Conservation (phyloP, 2,329 filamentous ascomycete species). For the Sporothrix sp. region DNA sequence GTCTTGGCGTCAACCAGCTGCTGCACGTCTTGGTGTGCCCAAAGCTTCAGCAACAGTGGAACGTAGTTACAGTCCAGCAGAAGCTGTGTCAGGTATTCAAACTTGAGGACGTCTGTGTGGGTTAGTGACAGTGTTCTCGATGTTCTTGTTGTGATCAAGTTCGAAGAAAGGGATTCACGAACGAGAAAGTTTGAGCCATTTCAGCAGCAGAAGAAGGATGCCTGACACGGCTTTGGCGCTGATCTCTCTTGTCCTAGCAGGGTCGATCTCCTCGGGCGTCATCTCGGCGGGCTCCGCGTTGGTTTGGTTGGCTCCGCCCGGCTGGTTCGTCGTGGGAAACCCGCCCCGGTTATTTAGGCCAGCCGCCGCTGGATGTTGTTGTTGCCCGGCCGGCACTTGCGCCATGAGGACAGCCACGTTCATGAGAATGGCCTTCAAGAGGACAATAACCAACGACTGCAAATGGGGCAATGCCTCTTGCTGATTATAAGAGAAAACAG, state of each 20-base stretch:
- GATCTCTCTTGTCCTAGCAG: constrained; percentile 73
- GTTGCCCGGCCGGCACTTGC: constrained; percentile 38
- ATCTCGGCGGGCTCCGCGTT: constrained; percentile 30
- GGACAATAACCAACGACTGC: constrained; percentile 85
- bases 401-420: constrained; percentile 80
- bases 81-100: constrained; percentile 89
- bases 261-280: constrained; percentile 69
- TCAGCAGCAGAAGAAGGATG: constrained; percentile 74
- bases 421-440: constrained; percentile 77
- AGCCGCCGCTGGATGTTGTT: constrained; percentile 34
- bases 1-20: constrained; percentile 77
- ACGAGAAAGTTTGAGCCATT: constrained; percentile 96
- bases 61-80: constrained; percentile 92
- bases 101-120: constrained; percentile 72
- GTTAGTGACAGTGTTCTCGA: background rate
- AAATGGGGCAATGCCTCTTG: constrained; percentile 69
- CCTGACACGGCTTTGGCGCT: constrained; percentile 87
- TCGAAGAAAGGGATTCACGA: too few relatives aligned
- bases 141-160: too few relatives aligned
- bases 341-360: constrained; percentile 27
- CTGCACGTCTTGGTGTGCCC: constrained; percentile 89
- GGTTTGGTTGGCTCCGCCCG: constrained; percentile 24
- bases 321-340: constrained; percentile 10
- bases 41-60: constrained; percentile 82
- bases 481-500: constrained; percentile 34